These are phyloP conservation scores for Tolypocladium nubicola DNA, from an alignment of 2,329 filamentous ascomycete species.

Conservation along the genomic window DNA sequence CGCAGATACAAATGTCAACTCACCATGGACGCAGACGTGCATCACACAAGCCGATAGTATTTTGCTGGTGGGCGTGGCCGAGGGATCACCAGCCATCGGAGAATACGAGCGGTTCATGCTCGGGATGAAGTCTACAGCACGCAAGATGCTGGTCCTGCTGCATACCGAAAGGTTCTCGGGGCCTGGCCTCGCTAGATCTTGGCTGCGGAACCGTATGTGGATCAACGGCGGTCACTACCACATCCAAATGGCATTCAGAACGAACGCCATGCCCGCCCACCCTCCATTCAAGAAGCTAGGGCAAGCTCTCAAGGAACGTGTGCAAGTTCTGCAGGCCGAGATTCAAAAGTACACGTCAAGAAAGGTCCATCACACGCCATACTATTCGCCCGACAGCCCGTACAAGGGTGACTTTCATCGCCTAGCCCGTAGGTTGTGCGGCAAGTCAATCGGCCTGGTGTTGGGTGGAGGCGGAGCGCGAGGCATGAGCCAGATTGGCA, in stretches of 20 bases:
- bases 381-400: conserved; percentile 84
- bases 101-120: conserved; percentile 95
- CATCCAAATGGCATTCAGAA: conserved; percentile 85
- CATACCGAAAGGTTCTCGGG: conserved; percentile 82
- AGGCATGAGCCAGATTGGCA: conserved; percentile 85
- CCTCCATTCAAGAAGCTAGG: conserved; percentile 69
- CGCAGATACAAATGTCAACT: conserved; percentile 89
- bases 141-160: conserved; percentile 83
- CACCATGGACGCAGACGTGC: conserved; percentile 96
- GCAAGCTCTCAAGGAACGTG: conserved; percentile 77
- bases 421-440: conserved; percentile 78
- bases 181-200: conserved; percentile 75
- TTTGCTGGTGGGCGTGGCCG: conserved; percentile 80
- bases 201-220: conserved; percentile 90
- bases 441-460: conserved; percentile 88
- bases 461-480: conserved; percentile 88
- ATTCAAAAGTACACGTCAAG: conserved; percentile 97
- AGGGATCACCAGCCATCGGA: conserved; percentile 80
- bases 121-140: conserved; percentile 92
- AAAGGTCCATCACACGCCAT: conserved; percentile 75
- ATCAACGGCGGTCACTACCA: conserved; percentile 98
- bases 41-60: conserved; percentile 97
- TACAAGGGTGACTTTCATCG: conserved; percentile 97
- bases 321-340: conserved; percentile 90
- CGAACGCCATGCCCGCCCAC: conserved; percentile 65